Evolutionary conservation across 2,329 filamentous ascomycete species (phyloP).

Genomic region (Tolypocladium amazonense): DNA sequence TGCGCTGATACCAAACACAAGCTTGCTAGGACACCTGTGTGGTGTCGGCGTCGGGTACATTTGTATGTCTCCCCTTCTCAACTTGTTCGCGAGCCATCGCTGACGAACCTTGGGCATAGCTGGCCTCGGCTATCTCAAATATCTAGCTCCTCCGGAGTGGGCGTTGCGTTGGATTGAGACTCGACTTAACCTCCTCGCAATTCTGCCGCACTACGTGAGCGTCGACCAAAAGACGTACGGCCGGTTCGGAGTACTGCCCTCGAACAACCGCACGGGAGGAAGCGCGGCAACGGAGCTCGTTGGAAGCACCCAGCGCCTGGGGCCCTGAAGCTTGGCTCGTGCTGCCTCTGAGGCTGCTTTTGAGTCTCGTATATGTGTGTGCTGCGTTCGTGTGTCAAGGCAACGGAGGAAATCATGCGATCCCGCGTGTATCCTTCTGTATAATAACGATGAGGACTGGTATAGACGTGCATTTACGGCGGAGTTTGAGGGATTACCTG

Average conservation of each 20-base stretch:
- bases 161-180: conserved; percentile 78
- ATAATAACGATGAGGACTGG: background rate
- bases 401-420: background rate
- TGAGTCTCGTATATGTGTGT: background rate
- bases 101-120: conserved; percentile 31
- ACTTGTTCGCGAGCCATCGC: background rate
- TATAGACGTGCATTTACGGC: conserved; percentile 6
- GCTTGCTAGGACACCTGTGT: conserved; percentile 77
- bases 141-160: conserved; percentile 83
- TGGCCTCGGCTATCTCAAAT: conserved; percentile 79
- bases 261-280: conserved; percentile 28
- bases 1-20: conserved; percentile 70
- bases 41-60: conserved; percentile 78
- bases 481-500: background rate
- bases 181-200: conserved; percentile 73
- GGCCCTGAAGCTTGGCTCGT: conserved; percentile 39
- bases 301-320: conserved; percentile 53
- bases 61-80: conserved; percentile 37
- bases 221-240: conserved; percentile 95
- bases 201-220: conserved; percentile 84
- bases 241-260: conserved; percentile 77
- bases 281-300: conserved; percentile 50
- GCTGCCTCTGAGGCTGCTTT: too few relatives aligned
- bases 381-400: background rate
- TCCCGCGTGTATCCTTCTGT: background rate